These are phyloP conservation scores for Pelagophyceae sp. DNA, from an alignment of 352 stramenopile genomes.

Conservation along the genomic window DNA sequence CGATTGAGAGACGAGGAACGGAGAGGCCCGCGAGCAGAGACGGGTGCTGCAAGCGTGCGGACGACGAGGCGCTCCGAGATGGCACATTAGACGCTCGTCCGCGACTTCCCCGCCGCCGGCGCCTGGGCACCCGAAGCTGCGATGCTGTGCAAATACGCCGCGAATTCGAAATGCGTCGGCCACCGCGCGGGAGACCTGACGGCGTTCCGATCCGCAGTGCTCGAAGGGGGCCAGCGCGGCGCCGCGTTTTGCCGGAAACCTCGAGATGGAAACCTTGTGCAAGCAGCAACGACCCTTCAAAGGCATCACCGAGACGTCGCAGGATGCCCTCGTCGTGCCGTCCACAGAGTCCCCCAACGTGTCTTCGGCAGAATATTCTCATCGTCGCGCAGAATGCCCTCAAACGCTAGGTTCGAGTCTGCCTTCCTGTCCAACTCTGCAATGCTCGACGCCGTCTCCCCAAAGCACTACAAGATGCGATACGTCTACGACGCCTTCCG, in stretches of 20 bases:
- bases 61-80: too few species aligned
- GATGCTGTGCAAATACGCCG: not conserved
- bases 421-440: not conserved
- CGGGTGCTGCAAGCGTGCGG: too few species aligned
- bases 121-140: not conserved
- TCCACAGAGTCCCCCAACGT: too few species aligned
- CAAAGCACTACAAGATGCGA: not conserved
- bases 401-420: not conserved
- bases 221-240: too few species aligned
- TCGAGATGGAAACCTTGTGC: too few species aligned
- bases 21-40: too few species aligned
- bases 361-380: too few species aligned
- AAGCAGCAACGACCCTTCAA: too few species aligned
- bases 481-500: slow-evolving; percentile 11
- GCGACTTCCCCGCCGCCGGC: not conserved
- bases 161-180: not conserved
- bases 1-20: too few species aligned
- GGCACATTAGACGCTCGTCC: not conserved
- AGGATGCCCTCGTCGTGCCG: not conserved
- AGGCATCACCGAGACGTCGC: too few species aligned
- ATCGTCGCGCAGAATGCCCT: too few species aligned
- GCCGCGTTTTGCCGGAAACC: too few species aligned
- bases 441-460: not conserved
- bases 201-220: not conserved
- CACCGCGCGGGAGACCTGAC: not conserved